phyloP scores from a whole-genome alignment of 441 rosid genomes.

The Mallotus japonicus region DNA sequence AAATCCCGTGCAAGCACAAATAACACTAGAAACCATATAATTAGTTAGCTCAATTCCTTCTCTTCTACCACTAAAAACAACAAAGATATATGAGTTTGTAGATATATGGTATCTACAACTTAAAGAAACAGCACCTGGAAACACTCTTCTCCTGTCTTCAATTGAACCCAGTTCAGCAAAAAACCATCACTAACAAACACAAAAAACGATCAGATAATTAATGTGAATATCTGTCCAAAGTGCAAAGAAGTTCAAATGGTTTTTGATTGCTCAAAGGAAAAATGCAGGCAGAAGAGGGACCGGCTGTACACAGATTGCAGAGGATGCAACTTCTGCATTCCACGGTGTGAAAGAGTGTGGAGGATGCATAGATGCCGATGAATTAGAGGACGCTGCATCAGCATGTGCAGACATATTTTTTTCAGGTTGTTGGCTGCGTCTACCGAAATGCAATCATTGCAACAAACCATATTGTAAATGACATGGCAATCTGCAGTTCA shows the following conservation, averaged over 20 bases:
- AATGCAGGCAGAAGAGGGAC: slow-evolving; percentile 43
- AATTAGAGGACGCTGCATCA: slow-evolving; percentile 54
- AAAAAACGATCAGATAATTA: slow-evolving; percentile 50
- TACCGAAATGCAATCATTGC: slow-evolving; percentile 71
- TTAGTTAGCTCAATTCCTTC: slow-evolving; percentile 56
- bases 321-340: slow-evolving; percentile 61
- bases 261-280: slow-evolving; percentile 77
- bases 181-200: background rate
- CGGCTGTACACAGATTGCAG: slow-evolving; percentile 31
- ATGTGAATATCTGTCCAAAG: slow-evolving; percentile 74
- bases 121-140: slow-evolving; percentile 52
- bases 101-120: slow-evolving; percentile 61
- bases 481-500: slow-evolving; percentile 31
- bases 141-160: slow-evolving; percentile 51
- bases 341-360: slow-evolving; percentile 74
- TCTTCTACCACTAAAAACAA: slow-evolving; percentile 46
- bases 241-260: slow-evolving; percentile 67
- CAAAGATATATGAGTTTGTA: slow-evolving; percentile 51
- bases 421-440: slow-evolving; percentile 65
- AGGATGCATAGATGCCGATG: slow-evolving; percentile 42
- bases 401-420: slow-evolving; percentile 56
- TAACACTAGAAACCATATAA: slow-evolving; percentile 65
- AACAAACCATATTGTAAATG: slow-evolving; percentile 65
- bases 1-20: slow-evolving; percentile 73
- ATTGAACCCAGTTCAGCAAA: slow-evolving; percentile 21